Evolutionary conservation across 2,329 filamentous ascomycete genomes (phyloP).

Genomic region (Aspergillus versicolor): DNA sequence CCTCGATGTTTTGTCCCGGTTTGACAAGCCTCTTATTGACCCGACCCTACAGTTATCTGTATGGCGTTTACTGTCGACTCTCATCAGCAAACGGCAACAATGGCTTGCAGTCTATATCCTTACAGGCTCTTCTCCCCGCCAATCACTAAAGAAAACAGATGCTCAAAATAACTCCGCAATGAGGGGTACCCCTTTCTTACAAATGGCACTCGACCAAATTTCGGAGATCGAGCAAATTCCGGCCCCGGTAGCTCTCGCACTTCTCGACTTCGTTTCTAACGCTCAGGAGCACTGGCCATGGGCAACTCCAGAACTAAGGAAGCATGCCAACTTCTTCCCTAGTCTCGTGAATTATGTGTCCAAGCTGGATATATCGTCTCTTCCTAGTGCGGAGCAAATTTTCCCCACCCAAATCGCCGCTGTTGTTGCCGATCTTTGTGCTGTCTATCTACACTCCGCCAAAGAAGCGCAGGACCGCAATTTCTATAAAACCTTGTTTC

Average conservation of each 20-base stretch:
- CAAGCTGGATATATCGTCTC: conserved; percentile 56
- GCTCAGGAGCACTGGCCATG: conserved; percentile 96
- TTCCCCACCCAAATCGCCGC: conserved; percentile 72
- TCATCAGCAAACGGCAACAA: conserved; percentile 86
- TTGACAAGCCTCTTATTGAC: conserved; percentile 74
- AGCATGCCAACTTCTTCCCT: conserved; percentile 70
- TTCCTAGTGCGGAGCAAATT: conserved; percentile 47
- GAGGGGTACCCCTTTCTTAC: conserved; percentile 67
- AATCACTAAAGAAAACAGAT: conserved; percentile 60
- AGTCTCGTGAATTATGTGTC: conserved; percentile 69
- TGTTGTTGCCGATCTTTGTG: conserved; percentile 80
- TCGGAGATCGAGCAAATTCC: conserved; percentile 64
- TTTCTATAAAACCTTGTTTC: conserved; percentile 69
- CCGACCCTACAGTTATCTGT: conserved; percentile 64
- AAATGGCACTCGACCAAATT: conserved; percentile 70
- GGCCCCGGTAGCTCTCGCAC: conserved; percentile 66
- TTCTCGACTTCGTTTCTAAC: conserved; percentile 82
- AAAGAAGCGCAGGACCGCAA: conserved; percentile 70
- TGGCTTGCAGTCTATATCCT: conserved; percentile 94
- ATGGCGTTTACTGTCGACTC: conserved; percentile 83
- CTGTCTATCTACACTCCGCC: conserved; percentile 85
- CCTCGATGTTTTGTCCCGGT: conserved; percentile 70
- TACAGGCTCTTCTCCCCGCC: conserved; percentile 79
- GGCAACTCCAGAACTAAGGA: conserved; percentile 78
- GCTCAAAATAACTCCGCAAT: conserved; percentile 49